These are phyloP conservation scores for Suillus decipiens DNA, from an alignment of 768 basidiomycete species.

Conservation along the genomic window DNA sequence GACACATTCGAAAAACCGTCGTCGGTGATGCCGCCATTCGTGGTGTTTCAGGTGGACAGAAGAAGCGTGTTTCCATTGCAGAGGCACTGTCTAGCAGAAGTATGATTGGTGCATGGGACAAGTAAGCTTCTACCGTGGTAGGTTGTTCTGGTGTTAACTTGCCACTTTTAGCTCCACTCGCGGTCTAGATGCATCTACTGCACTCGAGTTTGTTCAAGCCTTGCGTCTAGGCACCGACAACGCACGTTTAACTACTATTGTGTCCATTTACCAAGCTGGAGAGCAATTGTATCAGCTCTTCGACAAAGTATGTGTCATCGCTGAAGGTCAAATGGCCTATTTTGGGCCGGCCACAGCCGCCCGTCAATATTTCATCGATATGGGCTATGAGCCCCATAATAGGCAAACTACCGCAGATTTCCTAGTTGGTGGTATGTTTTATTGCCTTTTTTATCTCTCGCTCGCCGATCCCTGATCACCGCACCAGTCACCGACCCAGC, in stretches of 20 bases:
- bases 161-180: slow-evolving; percentile 54
- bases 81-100: slow-evolving; percentile 68
- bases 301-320: slow-evolving; percentile 67
- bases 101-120: slow-evolving; percentile 75
- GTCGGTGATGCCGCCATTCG: slow-evolving; percentile 78
- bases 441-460: neutral
- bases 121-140: slow-evolving; percentile 40
- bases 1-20: slow-evolving; percentile 67
- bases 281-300: slow-evolving; percentile 65
- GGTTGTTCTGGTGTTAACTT: neutral
- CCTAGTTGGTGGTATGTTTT: slow-evolving; percentile 44
- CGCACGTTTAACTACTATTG: slow-evolving; percentile 58
- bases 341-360: slow-evolving; percentile 56
- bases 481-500: slow-evolving; percentile 56
- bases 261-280: slow-evolving; percentile 86
- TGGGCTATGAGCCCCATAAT: slow-evolving; percentile 54
- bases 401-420: slow-evolving; percentile 65
- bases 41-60: slow-evolving; percentile 77
- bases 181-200: slow-evolving; percentile 69
- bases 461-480: slow-evolving; percentile 13
- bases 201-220: slow-evolving; percentile 69
- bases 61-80: slow-evolving; percentile 80
- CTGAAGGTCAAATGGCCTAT: slow-evolving; percentile 57
- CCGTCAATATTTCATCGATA: slow-evolving; percentile 54
- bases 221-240: slow-evolving; percentile 66